phyloP scores from a whole-genome alignment of 1,284 basidiomycete species.

The Ustilago esculenta region DNA sequence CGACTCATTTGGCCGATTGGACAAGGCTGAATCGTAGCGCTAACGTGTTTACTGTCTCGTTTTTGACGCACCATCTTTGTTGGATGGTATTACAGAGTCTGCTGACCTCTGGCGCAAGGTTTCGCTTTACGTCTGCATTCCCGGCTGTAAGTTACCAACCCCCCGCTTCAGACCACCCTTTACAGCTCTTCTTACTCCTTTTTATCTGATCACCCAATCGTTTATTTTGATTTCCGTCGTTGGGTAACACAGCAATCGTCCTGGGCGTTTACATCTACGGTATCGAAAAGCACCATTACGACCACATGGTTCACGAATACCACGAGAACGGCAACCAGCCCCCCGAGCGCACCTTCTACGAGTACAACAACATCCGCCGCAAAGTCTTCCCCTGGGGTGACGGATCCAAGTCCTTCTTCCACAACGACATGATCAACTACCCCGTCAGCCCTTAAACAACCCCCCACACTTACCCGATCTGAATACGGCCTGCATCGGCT shows the following conservation, averaged over 20 bases:
- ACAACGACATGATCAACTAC: slow-evolving; percentile 61
- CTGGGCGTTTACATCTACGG: slow-evolving; percentile 63
- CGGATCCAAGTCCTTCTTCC: slow-evolving; percentile 56
- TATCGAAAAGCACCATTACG: slow-evolving; percentile 59
- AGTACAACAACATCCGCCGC: slow-evolving; percentile 60
- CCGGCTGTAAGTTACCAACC: slow-evolving; percentile 41
- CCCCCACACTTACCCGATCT: too few species aligned
- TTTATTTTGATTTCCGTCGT: not conserved
- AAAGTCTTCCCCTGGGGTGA: slow-evolving; percentile 62
- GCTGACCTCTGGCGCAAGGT: slow-evolving; percentile 63
- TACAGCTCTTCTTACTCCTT: not conserved
- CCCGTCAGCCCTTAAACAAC: slow-evolving; percentile 20
- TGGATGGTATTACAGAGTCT: slow-evolving; percentile 42
- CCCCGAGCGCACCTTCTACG: slow-evolving; percentile 59
- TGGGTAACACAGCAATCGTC: slow-evolving; percentile 39
- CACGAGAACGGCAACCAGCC: slow-evolving; percentile 59
- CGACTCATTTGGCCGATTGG: too few species aligned
- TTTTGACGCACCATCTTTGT: too few species aligned
- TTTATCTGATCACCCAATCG: not conserved
- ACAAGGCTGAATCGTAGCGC: too few species aligned
- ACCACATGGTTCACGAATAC: slow-evolving; percentile 59
- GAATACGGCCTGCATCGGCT: too few species aligned
- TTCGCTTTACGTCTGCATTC: slow-evolving; percentile 58
- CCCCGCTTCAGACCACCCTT: not conserved
- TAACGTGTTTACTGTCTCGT: too few species aligned